These are phyloP conservation scores for Sordariomycetes sp. DNA, from an alignment of 2,329 filamentous ascomycete genomes.

Conservation along the genomic window DNA sequence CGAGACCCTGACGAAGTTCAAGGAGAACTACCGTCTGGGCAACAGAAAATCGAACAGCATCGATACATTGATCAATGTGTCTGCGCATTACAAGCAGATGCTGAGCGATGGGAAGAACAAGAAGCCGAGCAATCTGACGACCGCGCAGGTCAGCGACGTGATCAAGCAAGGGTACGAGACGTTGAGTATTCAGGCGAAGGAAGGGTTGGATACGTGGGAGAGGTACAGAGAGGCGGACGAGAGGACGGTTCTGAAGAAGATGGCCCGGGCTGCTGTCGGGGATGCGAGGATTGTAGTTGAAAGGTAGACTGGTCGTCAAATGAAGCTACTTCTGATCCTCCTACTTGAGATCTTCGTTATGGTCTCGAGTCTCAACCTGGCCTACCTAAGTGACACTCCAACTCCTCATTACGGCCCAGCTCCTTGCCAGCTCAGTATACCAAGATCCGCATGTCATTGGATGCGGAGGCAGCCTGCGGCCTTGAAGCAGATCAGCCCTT, in stretches of 20 bases:
- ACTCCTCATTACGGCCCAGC: too few species aligned
- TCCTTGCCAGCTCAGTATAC: too few species aligned
- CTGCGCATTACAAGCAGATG: slow-evolving; percentile 77
- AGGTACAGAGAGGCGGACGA: slow-evolving; percentile 81
- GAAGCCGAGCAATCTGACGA: slow-evolving; percentile 63
- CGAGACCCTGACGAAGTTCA: slow-evolving; percentile 72
- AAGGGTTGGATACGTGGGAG: slow-evolving; percentile 80
- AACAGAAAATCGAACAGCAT: slow-evolving; percentile 61
- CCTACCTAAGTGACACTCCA: too few species aligned
- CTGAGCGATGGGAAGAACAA: slow-evolving; percentile 45
- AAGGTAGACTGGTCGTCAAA: too few species aligned
- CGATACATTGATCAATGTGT: slow-evolving; percentile 74
- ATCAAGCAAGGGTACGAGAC: slow-evolving; percentile 98
- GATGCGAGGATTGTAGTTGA: slow-evolving; percentile 46
- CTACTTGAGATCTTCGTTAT: too few species aligned
- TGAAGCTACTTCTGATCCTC: too few species aligned
- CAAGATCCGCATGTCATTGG: too few species aligned
- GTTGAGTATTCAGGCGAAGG: slow-evolving; percentile 79
- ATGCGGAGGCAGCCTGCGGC: too few species aligned
- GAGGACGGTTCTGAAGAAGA: slow-evolving; percentile 76
- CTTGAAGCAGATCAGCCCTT: too few species aligned
- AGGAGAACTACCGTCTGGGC: slow-evolving; percentile 60
- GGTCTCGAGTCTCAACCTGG: too few species aligned
- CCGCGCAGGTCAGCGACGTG: slow-evolving; percentile 74
- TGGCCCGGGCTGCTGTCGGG: slow-evolving; percentile 67